Conservation (phyloP, 305 asterid species). For the Fraxinus velutina region DNA sequence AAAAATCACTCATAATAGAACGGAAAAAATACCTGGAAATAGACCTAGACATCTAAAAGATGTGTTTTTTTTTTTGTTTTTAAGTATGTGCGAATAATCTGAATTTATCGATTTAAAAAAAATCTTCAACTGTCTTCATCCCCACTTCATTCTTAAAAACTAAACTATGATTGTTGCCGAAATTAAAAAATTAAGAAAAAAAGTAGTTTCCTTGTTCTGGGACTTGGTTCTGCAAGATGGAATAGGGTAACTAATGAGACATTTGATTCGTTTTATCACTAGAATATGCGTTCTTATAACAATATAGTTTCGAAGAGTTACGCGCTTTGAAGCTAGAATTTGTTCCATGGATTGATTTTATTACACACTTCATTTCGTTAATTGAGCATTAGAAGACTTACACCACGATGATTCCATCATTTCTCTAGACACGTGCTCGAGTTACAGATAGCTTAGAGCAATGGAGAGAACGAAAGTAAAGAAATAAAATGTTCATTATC, state of each 20-base stretch:
- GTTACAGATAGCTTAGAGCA: not conserved
- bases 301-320: not conserved
- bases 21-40: not conserved
- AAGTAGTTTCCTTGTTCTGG: not conserved
- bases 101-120: not conserved
- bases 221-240: not conserved
- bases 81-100: not conserved
- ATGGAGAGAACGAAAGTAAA: not conserved
- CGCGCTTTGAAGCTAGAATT: not conserved
- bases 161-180: not conserved
- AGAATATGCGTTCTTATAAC: not conserved
- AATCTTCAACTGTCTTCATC: not conserved
- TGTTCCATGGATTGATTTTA: not conserved
- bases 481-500: not conserved
- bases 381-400: not conserved
- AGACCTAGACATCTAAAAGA: not conserved
- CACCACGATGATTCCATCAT: not conserved
- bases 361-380: not conserved
- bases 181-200: not conserved
- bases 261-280: not conserved
- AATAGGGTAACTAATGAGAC: not conserved
- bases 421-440: not conserved
- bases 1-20: not conserved
- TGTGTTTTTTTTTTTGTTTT: not conserved
- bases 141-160: not conserved